Evolutionary conservation across 2,329 filamentous ascomycete genomes (phyloP), one percentile per base, ranked within the genome.

Genomic region (Paraconiothyrium sp.): DNA sequence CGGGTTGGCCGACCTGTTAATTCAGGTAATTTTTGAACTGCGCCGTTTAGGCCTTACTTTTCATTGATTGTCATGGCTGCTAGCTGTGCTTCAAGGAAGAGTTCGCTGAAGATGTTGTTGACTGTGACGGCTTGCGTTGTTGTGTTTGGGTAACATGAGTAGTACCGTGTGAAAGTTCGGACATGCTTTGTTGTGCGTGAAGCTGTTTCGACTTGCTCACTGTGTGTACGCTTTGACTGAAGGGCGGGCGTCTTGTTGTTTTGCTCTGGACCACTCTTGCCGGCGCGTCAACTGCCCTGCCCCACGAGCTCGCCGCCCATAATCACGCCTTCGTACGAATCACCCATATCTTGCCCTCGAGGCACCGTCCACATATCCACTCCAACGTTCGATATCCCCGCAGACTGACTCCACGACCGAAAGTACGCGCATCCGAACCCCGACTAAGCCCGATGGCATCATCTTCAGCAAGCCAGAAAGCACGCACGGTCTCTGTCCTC

Each of bases 31-130:
- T 35, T 50, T 50, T 50, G 47, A 10, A 50, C 24, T 30, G 16
- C 27, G n/a, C 10, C 30, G 47, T 50, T 4, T 47, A 20, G 13
- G 20, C 20, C 20, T 20, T 20, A 20, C 10, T 54, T 22, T 51
- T 51, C 51, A 54, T 54, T 54, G 51, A 54, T 16, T 34, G 51
- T 20, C 51, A 54, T 54, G 24, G 51, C 51, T 54, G 24, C 34
- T 43, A 27, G 51, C 37, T 54, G 24, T 54, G 51, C 51, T 27
- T 54, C 24, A 35, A 54, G 37, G 51, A 54, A 43, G 51, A 44
- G 8, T 22, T 27, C 37, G 14, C 10, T 51, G 46, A 32, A 48
- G 13, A 14, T 30, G 11, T 32, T 48, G 30, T 48, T 13, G 2
- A 32, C 24, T 48, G 46, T 48, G 16, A 5, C 37, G 34, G 4